Conservation (phyloP, 2,329 filamentous ascomycete species). For the Penicillium psychrosexuale region DNA sequence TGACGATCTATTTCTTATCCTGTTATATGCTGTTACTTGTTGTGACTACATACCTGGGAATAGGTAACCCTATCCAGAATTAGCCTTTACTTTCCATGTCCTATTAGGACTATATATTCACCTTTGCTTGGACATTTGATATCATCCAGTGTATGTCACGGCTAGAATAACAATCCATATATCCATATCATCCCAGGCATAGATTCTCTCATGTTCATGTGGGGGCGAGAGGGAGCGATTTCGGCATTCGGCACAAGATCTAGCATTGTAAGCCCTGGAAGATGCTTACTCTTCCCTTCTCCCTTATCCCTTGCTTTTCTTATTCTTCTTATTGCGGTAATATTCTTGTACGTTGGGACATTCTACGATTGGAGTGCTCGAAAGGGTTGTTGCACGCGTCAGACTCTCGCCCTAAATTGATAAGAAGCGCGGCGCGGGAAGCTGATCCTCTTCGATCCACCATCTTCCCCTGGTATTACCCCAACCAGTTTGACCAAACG, state of each 20-base stretch:
- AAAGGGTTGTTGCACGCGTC: slow-evolving; percentile 27
- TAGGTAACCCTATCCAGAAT: slow-evolving; percentile 1
- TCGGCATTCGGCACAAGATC: slow-evolving; percentile 18
- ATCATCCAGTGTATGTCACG: slow-evolving; percentile 3
- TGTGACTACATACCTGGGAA: slow-evolving; percentile 6
- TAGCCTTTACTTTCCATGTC: slow-evolving; percentile 6
- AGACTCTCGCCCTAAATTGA: slow-evolving; percentile 27
- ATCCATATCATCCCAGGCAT: slow-evolving; percentile 3
- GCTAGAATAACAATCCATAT: slow-evolving; percentile 8
- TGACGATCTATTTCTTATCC: slow-evolving; percentile 17
- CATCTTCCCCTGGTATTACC: slow-evolving; percentile 25
- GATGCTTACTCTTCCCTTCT: slow-evolving; percentile 7
- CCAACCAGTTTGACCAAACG: slow-evolving; percentile 10
- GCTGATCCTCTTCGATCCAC: slow-evolving; percentile 22
- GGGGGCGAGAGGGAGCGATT: slow-evolving; percentile 12
- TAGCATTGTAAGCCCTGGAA: slow-evolving; percentile 1
- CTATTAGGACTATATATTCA: slow-evolving; percentile 4
- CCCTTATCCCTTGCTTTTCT: slow-evolving; percentile 16
- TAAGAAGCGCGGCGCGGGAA: slow-evolving; percentile 29
- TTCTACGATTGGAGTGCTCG: slow-evolving; percentile 1
- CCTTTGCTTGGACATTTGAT: background rate
- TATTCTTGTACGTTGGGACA: background rate
- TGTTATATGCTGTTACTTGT: slow-evolving; percentile 12
- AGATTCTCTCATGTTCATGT: slow-evolving; percentile 10
- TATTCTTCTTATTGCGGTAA: slow-evolving; percentile 1